Evolutionary conservation across 352 stramenopile genomes (phyloP).

Genomic region (Phytophthora melonis): DNA sequence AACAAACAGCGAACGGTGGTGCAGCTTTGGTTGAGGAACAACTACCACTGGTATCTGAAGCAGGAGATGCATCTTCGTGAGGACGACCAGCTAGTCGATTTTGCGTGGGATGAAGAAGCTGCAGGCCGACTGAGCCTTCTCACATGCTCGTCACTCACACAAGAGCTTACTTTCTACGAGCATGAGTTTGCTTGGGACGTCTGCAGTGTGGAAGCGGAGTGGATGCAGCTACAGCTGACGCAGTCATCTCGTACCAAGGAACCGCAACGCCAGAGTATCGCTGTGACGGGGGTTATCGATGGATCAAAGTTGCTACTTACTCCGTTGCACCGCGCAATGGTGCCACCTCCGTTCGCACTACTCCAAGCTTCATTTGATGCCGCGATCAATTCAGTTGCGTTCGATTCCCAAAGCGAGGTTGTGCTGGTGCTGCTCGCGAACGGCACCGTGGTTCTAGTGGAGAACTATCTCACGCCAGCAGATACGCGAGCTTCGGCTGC

Average conservation of each 20-base stretch:
- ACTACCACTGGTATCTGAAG: slow-evolving; percentile 91
- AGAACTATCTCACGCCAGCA: slow-evolving; percentile 50
- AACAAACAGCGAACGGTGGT: slow-evolving; percentile 35
- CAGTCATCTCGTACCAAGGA: neutral
- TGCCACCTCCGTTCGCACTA: slow-evolving; percentile 74
- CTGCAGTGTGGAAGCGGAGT: slow-evolving; percentile 32
- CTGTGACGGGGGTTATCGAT: slow-evolving; percentile 68
- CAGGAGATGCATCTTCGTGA: slow-evolving; percentile 54
- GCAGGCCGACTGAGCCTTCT: slow-evolving; percentile 53
- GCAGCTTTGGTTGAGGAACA: slow-evolving; percentile 80
- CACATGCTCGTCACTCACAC: slow-evolving; percentile 15
- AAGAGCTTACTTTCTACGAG: slow-evolving; percentile 42
- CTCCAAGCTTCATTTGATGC: slow-evolving; percentile 48
- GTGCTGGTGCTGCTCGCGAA: slow-evolving; percentile 55
- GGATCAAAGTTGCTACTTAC: slow-evolving; percentile 71
- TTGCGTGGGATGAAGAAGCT: slow-evolving; percentile 69
- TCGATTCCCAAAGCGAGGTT: slow-evolving; percentile 54
- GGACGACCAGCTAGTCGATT: slow-evolving; percentile 38
- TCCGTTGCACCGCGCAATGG: slow-evolving; percentile 66
- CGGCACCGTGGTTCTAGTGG: slow-evolving; percentile 51
- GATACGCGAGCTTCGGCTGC: slow-evolving; percentile 22
- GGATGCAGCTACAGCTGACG: slow-evolving; percentile 2
- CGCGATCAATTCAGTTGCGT: slow-evolving; percentile 63
- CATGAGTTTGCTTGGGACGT: slow-evolving; percentile 68
- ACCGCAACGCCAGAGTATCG: slow-evolving; percentile 34